These are phyloP conservation scores for Alternaria ventricosa DNA, from an alignment of 2,329 filamentous ascomycete genomes.

Conservation along the genomic window DNA sequence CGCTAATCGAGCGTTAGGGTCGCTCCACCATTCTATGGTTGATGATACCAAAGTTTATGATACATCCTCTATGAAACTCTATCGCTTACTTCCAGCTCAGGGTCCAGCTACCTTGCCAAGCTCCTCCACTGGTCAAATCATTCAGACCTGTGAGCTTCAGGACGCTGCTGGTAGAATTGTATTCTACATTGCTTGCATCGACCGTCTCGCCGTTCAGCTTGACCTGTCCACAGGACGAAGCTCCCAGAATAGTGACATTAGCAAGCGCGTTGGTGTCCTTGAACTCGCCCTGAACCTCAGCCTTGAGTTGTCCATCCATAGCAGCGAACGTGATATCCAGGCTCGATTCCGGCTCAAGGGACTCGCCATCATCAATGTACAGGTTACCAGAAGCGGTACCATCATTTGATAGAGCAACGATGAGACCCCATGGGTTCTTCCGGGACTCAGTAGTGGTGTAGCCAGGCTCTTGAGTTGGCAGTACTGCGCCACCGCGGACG, in stretches of 20 bases:
- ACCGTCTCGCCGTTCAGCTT: conserved; percentile 59
- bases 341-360: conserved; percentile 62
- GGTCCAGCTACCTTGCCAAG: conserved; percentile 65
- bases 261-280: conserved; percentile 64
- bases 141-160: conserved; percentile 61
- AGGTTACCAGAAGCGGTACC: conserved; percentile 66
- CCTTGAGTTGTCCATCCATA: conserved; percentile 55
- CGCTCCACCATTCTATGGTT: not conserved
- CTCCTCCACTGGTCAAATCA: conserved; percentile 58
- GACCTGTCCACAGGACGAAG: conserved; percentile 50
- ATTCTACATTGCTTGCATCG: conserved; percentile 53
- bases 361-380: conserved; percentile 79
- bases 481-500: conserved; percentile 70
- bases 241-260: conserved; percentile 69
- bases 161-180: conserved; percentile 56
- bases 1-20: not conserved
- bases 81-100: conserved; percentile 60
- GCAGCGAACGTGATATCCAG: conserved; percentile 62
- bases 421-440: conserved; percentile 69
- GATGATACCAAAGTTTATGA: not conserved
- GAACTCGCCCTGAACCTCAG: conserved; percentile 59
- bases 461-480: conserved; percentile 72
- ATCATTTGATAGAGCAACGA: conserved; percentile 64
- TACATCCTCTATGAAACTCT: not conserved
- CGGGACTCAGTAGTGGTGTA: conserved; percentile 70